Percentiles rank a stretch among this genome's conserved stretches.
Conservation (phyloP, 345 rosid species). For the Cardamine chenopodiifolia region DNA sequence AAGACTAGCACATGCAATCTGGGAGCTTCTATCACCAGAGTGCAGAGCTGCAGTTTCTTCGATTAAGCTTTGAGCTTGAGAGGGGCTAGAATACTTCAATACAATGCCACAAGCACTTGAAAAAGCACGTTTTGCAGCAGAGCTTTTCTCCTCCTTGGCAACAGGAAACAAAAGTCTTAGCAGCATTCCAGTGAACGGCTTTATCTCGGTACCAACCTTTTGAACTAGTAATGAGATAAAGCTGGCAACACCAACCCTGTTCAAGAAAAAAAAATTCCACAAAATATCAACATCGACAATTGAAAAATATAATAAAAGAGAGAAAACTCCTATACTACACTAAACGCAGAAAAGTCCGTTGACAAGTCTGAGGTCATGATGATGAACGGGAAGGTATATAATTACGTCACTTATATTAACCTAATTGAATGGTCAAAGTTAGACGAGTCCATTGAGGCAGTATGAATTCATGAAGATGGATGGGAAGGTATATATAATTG, state of each 20-base stretch:
- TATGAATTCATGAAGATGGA: slow-evolving; percentile 5
- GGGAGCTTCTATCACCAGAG: slow-evolving; percentile 75
- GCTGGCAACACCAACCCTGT: slow-evolving; percentile 95
- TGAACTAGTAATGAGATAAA: slow-evolving; percentile 82
- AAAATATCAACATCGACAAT: slow-evolving; percentile 15
- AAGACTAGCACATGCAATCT: slow-evolving; percentile 80
- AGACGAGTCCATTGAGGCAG: slow-evolving; percentile 10
- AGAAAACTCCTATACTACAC: background rate
- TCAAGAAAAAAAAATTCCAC: slow-evolving; percentile 24
- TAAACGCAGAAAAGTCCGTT: background rate
- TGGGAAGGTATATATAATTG: background rate
- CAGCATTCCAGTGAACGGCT: slow-evolving; percentile 70
- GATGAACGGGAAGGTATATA: background rate
- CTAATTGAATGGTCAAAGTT: background rate
- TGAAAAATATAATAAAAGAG: background rate
- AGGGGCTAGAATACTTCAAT: slow-evolving; percentile 69
- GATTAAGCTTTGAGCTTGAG: slow-evolving; percentile 76
- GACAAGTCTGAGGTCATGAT: slow-evolving; percentile 8
- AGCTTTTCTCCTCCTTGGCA: slow-evolving; percentile 80
- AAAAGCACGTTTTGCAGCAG: slow-evolving; percentile 85
- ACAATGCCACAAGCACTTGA: slow-evolving; percentile 82
- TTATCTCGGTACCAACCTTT: slow-evolving; percentile 74
- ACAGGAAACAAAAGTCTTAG: slow-evolving; percentile 76
- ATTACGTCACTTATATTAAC: background rate
- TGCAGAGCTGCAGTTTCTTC: slow-evolving; percentile 86